phyloP scores from a whole-genome alignment of 1,139 yeast species.

The Candida neerlandica region DNA sequence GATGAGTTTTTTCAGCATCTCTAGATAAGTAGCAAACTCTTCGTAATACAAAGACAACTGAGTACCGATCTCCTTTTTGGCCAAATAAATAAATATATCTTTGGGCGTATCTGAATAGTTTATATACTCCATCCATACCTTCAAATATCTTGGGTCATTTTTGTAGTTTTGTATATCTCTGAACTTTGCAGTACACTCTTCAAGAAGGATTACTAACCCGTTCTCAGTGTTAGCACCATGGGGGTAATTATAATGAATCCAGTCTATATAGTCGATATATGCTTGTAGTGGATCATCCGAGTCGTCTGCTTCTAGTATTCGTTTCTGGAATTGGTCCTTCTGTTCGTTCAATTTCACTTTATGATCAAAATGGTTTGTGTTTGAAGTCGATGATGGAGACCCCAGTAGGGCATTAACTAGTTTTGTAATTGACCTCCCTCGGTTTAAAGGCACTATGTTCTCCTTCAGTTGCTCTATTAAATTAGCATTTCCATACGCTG shows the following conservation, averaged over 20 bases:
- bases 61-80: slow-evolving; percentile 72
- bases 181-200: slow-evolving; percentile 71
- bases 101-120: slow-evolving; percentile 69
- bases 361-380: slow-evolving; percentile 20
- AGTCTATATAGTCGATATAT: slow-evolving; percentile 67
- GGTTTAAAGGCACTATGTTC: slow-evolving; percentile 68
- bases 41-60: slow-evolving; percentile 75
- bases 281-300: slow-evolving; percentile 83
- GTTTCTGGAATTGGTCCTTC: slow-evolving; percentile 46
- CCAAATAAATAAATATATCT: slow-evolving; percentile 73
- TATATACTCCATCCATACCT: slow-evolving; percentile 79
- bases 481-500: not conserved
- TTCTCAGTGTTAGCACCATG: slow-evolving; percentile 69
- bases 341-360: slow-evolving; percentile 33
- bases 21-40: slow-evolving; percentile 72
- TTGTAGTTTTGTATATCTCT: slow-evolving; percentile 67
- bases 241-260: slow-evolving; percentile 71
- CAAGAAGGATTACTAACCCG: slow-evolving; percentile 67
- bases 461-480: slow-evolving; percentile 72
- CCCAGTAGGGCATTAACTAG: slow-evolving; percentile 49
- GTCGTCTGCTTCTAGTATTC: slow-evolving; percentile 51
- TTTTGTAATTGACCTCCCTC: slow-evolving; percentile 71
- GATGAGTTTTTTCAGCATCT: slow-evolving; percentile 46
- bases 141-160: slow-evolving; percentile 79
- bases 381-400: slow-evolving; percentile 13